Evolutionary conservation across 2,329 filamentous ascomycete genomes (phyloP).

Genomic region (Trichoderma sp.): DNA sequence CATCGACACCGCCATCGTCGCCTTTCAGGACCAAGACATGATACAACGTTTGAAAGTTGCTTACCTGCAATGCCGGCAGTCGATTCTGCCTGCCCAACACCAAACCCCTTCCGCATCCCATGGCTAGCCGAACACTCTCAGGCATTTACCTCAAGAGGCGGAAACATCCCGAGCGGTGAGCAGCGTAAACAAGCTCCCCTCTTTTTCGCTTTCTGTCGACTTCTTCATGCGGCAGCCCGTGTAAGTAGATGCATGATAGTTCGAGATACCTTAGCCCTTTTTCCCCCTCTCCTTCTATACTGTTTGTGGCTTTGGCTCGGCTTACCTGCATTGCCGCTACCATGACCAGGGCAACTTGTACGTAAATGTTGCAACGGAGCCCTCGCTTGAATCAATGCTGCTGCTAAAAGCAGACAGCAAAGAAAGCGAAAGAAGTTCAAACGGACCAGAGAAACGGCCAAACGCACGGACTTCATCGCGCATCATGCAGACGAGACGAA

Average conservation of each 20-base stretch:
- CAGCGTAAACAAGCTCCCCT: conserved; percentile 1
- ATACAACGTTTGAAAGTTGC: neutral
- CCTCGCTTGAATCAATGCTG: no score
- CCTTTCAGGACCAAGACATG: no score
- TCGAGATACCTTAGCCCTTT: no score
- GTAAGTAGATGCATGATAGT: no score
- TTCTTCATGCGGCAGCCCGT: no score
- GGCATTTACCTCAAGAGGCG: neutral
- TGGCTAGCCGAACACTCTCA: neutral
- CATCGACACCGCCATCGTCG: neutral
- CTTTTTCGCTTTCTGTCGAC: no score
- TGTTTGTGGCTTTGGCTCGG: conserved; percentile 14
- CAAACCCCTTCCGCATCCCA: neutral
- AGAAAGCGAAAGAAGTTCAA: neutral
- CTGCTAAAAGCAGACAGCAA: no score
- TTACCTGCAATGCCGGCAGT: conserved; percentile 18
- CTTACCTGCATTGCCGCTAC: conserved; percentile 15
- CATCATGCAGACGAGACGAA: conserved; percentile 6
- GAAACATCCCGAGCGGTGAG: conserved; percentile 18
- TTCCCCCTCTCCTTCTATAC: no score
- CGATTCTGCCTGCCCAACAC: neutral
- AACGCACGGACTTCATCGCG: neutral
- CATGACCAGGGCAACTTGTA: neutral
- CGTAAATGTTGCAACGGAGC: neutral
- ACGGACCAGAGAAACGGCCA: neutral